Base-by-base conservation (phyloP, 2,329 filamentous ascomycete genomes). In the Geoglossum cookeanum region DNA sequence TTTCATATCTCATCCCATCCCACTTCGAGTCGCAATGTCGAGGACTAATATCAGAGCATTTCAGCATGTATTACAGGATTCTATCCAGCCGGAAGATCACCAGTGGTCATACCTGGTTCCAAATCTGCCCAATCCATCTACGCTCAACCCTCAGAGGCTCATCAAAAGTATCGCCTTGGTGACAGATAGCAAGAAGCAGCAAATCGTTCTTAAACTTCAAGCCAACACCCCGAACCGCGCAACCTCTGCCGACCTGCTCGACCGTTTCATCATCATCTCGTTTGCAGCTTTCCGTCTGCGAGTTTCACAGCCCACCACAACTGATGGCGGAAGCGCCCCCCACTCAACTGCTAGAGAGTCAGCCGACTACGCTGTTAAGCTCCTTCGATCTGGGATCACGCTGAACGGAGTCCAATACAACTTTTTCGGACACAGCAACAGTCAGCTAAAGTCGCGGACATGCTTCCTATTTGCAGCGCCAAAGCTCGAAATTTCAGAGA, bases 371-470 rank as follows among this genome's bases (percentile, higher is more conserved):
- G 63, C 66, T 29, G 63, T 65, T 27, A 60, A 64, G n/a, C 56
- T 72, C 5, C 66, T 73, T 17, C 60, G 62, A 4, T 55, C 62
- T 0, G 71, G 70, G 30, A 61, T 73, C 37, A 59, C 37, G 1
- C 57, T 72, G 32, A 68, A 72, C 53, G 67, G 66, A 1, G 58
- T 64, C 0, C 61, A 63, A 1, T 73, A 72, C 61, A 64, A 71
- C 58, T 73, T 73, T 61, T 72, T 68, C 55, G 70, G 70, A 0
- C 71, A 73, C 61, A 72, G 70, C 60, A 72, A 72, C 56, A 72
- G 69, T 57, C 71, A 73, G 61, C 64, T 72, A 13, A 72, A 72
- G 60, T 71, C 69, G 1, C 64, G 68, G 29, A 68, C 70, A 4
- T 72, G 70, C 59, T 70, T 70, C 58, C 60, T 72, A 45, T 67